Base-by-base conservation (phyloP, 2,329 filamentous ascomycete genomes). In the Annulohypoxylon truncatum region DNA sequence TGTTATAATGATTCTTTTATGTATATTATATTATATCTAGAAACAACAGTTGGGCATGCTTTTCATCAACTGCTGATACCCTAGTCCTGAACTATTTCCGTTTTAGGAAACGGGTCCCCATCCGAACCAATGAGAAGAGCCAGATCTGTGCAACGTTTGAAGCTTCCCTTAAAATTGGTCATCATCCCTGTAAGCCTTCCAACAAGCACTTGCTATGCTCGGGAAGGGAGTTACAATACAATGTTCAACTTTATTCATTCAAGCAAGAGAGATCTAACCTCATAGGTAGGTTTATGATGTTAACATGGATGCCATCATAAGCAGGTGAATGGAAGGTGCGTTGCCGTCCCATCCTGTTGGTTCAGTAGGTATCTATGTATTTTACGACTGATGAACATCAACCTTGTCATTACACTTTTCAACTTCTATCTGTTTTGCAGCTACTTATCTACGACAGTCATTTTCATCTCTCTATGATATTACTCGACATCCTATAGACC, bases 61-160 rank as follows among this genome's bases (percentile, higher is more conserved):
- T 4, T 33, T 10, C 7, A 10, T 33, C 12, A 33, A 10, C 12
- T 10, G 12, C 40, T 15, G 7, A 4, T 12, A 20, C 18, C 51
- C 33, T 53, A 26, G 10, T 29, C 22, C 18, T 24, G 3, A 20
- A 2, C 13, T 29, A 61, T 51, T 61, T 12, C 58, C 50, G n/a
- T 47, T 54, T 61, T 54, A 40, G 58, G 58, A 61, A 55, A 42
- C 20, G 12, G 29, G 51, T 10, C 38, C 31, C 9, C 13, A 29
- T 55, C n/a, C 46, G 22, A 28, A 48, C 58, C 58, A 61, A 61
- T 61, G 26, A 48, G 58, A 48, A 33, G 29, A 35, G 38, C 29
- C 26, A 20, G n/a, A 12, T 15, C 15, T 9, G 33, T 40, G 55
- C 10, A 46, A 46, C 52, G 3, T 46, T 33, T n/a, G 38, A 46